These are phyloP conservation scores for Neonectria ditissima DNA, from an alignment of 2,329 filamentous ascomycete genomes.

Conservation along the genomic window DNA sequence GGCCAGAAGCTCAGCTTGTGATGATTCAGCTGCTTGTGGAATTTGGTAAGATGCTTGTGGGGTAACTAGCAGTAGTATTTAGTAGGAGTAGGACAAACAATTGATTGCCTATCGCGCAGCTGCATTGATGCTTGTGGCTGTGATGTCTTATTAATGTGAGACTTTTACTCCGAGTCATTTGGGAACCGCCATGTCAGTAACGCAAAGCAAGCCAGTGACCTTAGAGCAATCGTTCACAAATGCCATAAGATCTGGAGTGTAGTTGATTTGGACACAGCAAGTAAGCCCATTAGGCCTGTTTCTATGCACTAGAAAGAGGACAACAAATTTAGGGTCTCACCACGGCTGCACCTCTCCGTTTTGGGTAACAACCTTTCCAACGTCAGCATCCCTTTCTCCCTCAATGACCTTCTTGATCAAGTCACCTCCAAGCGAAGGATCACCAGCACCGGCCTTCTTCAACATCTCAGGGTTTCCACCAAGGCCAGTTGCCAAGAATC, in stretches of 20 bases:
- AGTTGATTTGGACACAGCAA: too few species aligned
- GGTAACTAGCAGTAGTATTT: neutral
- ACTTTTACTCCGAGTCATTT: too few species aligned
- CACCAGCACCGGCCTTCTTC: constrained; percentile 8
- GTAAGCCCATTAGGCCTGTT: too few species aligned
- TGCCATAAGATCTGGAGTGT: too few species aligned
- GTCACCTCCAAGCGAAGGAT: constrained; percentile 9
- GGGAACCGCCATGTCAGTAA: too few species aligned
- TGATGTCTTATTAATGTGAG: neutral
- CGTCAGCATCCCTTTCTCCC: constrained; percentile 55
- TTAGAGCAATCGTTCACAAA: too few species aligned
- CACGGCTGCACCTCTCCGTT: constrained; percentile 47
- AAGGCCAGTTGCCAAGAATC: constrained; percentile 11
- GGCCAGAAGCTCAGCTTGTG: constrained; percentile 34
- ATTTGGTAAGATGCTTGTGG: neutral
- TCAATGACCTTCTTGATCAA: constrained; percentile 54
- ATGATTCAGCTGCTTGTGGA: neutral
- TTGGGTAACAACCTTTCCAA: constrained; percentile 52
- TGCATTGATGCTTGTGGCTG: neutral
- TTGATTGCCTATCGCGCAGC: neutral
- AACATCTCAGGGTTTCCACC: neutral
- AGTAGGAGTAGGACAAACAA: neutral
- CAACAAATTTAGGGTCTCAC: constrained; percentile 28
- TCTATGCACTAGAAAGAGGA: too few species aligned
- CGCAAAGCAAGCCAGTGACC: too few species aligned